Evolutionary conservation across 192 early-diverging fungal species (phyloP), one percentile per base, ranked within the genome.

Genomic region (Coemansia sp.): DNA sequence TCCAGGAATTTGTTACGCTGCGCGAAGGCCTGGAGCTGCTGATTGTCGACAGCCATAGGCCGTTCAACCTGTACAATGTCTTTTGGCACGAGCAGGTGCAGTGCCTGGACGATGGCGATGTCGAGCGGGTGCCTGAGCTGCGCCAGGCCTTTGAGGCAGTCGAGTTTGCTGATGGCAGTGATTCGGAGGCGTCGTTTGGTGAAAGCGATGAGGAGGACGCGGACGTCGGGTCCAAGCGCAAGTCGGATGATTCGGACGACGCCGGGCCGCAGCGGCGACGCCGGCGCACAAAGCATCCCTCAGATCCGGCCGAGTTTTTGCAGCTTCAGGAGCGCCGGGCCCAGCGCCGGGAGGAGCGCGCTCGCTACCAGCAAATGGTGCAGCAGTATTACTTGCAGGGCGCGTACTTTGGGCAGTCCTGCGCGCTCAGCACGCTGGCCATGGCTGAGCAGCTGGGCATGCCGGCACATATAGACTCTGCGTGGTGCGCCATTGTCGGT

Each of bases 401-500:
- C 10, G 50, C 82, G 19, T 91, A 82, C 56, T 78, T 80, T 52
- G 88, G 90, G 0, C 80, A 84, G 40, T 80, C 90, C 10, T 83
- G 86, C 7, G 67, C 89, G 1, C 77, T 84, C 10, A 72, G 83
- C 27, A 52, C 86, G 33, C 90, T 91, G 65, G 65, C 68, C 48
- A 68, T 97, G 44, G 80, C 85, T 9, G 76, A 67, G 16, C 86
- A 91, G 54, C 51, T 97, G 5, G 84, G 82, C 18, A 73, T 83
- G 5, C 77, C 83, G 32, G 54, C 51, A 0, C 81, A 78, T 13
- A 74, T 75, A 10, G 86, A 92, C 25, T 60, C 86, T 11, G 62
- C 92, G 19, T 96, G 93, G 93, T 90, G 78, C 17, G 85, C 94
- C 0, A 88, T 94, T 9, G 70, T 88, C 5, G 89, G 88, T 4